Evolutionary conservation across 2,329 filamentous ascomycete species (phyloP).

Genomic region (Penicillium sp.): DNA sequence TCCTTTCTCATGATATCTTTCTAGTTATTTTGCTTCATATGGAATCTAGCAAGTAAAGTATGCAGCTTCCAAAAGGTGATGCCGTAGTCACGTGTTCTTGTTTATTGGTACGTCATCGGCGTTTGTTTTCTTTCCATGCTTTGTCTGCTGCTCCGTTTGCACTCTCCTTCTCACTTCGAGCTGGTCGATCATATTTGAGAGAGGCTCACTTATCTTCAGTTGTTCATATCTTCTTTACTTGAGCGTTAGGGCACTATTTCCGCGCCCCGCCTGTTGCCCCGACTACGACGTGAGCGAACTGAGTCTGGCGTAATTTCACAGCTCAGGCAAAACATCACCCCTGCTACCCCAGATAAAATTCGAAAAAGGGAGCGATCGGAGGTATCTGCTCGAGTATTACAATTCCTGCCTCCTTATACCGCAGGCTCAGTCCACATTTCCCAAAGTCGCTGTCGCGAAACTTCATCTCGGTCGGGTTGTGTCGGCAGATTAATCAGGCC

Average conservation of each 20-base stretch:
- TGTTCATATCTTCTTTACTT: neutral
- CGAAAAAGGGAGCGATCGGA: slow-evolving; percentile 24
- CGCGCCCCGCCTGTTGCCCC: slow-evolving; percentile 38
- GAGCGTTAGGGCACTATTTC: neutral
- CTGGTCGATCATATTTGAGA: neutral
- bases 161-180: neutral
- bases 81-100: neutral
- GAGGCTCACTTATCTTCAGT: neutral
- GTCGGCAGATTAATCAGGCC: neutral
- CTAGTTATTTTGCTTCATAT: no score
- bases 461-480: slow-evolving; percentile 6
- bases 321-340: slow-evolving; percentile 20
- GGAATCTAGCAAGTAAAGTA: neutral
- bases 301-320: slow-evolving; percentile 20
- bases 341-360: slow-evolving; percentile 14
- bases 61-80: neutral
- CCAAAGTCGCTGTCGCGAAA: neutral
- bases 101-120: slow-evolving; percentile 8
- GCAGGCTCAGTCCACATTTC: slow-evolving; percentile 6
- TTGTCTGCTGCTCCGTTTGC: neutral
- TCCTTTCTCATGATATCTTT: no score
- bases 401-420: slow-evolving; percentile 7
- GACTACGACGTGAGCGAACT: slow-evolving; percentile 35
- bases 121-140: neutral
- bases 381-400: slow-evolving; percentile 10